A percentile compares a stretch with the other conserved stretches of the same genome.
Conservation (phyloP, 176 grass and related monocot species). For the Stipa capillata region DNA sequence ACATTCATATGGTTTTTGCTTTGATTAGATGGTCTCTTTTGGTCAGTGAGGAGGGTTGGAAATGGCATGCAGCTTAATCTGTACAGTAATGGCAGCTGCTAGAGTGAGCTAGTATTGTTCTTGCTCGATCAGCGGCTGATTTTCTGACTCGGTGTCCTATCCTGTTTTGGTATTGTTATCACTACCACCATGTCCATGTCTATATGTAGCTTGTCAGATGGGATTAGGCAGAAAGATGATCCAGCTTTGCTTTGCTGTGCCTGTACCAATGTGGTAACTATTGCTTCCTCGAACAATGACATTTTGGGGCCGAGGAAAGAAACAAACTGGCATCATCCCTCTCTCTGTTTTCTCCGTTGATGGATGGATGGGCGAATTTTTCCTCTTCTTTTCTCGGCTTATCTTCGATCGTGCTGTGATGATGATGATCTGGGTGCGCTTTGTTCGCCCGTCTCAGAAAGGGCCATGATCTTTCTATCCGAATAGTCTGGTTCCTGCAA, state of each 20-base stretch:
- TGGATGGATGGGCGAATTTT: background rate
- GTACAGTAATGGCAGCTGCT: slow-evolving; percentile 15
- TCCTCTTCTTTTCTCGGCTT: background rate
- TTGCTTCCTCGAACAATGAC: slow-evolving; percentile 13
- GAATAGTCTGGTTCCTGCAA: background rate
- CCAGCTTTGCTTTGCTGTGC: background rate
- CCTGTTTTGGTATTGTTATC: background rate
- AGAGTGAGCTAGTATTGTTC: background rate
- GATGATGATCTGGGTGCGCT: background rate
- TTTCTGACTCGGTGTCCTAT: too few relatives aligned
- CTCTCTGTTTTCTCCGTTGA: background rate
- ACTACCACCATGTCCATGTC: background rate
- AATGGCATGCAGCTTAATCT: background rate
- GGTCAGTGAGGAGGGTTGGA: background rate
- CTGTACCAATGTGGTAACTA: slow-evolving; percentile 30
- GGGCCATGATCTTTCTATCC: background rate
- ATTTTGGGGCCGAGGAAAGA: background rate
- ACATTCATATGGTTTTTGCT: background rate
- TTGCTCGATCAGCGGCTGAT: background rate
- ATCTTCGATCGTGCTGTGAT: too few relatives aligned
- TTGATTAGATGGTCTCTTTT: background rate
- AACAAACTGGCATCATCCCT: background rate
- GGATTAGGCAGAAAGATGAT: slow-evolving; percentile 17
- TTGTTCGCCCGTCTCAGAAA: slow-evolving; percentile 15
- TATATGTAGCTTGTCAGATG: background rate